Evolutionary conservation across 768 basidiomycete species (phyloP).

Genomic region (Kwoniella newhampshirensis): DNA sequence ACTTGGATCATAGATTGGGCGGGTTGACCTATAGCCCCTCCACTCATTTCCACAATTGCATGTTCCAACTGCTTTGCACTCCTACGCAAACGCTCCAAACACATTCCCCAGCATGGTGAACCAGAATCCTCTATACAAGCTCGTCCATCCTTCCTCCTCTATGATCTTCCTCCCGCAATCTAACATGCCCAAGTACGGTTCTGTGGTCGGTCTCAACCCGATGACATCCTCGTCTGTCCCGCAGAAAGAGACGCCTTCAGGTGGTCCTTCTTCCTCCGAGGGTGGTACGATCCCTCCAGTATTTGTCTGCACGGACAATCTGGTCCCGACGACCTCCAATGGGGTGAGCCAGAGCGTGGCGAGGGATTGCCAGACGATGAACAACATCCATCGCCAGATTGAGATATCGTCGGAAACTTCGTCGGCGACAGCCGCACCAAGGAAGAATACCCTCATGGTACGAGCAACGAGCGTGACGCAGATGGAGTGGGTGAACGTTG

Average conservation of each 20-base stretch:
- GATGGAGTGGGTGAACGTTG: slow-evolving; percentile 44
- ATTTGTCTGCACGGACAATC: slow-evolving; percentile 50
- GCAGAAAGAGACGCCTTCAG: slow-evolving; percentile 47
- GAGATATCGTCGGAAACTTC: slow-evolving; percentile 29
- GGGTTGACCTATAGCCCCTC: no score
- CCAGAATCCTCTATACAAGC: slow-evolving; percentile 52
- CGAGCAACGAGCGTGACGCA: slow-evolving; percentile 50
- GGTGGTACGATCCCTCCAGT: slow-evolving; percentile 21
- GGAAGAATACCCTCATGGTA: slow-evolving; percentile 35
- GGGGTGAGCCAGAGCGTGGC: slow-evolving; percentile 50
- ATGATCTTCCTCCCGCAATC: slow-evolving; percentile 50
- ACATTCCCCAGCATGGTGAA: slow-evolving; percentile 50
- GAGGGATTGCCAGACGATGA: slow-evolving; percentile 48
- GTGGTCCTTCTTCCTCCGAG: slow-evolving; percentile 28
- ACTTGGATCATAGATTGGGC: no score
- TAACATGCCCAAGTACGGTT: slow-evolving; percentile 49
- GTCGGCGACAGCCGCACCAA: slow-evolving; percentile 30
- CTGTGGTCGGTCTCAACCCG: slow-evolving; percentile 50
- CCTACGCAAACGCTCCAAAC: slow-evolving; percentile 31
- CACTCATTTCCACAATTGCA: not conserved
- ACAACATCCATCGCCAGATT: slow-evolving; percentile 42
- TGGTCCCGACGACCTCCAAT: slow-evolving; percentile 49
- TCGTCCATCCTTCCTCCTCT: slow-evolving; percentile 49
- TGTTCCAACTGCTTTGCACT: not conserved
- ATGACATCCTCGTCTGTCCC: slow-evolving; percentile 53